Percentiles rank a stretch among this genome's conserved stretches.
Conservation (phyloP, 345 rosid genomes). For the Mercurialis annua region DNA sequence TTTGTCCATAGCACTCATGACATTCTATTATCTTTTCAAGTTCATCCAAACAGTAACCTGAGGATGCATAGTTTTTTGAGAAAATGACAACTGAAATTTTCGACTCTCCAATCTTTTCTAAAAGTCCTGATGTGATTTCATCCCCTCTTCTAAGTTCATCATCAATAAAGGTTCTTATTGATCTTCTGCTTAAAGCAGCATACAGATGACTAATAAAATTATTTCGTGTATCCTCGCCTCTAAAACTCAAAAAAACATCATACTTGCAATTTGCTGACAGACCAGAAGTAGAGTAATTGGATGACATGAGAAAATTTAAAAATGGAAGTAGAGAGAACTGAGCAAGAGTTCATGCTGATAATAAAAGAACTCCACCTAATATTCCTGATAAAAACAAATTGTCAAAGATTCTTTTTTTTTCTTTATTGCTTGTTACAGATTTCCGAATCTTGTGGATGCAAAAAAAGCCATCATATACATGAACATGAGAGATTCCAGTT, state of each 20-base stretch:
- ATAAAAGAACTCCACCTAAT: too few species aligned
- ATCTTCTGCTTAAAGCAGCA: neutral
- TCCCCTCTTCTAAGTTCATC: neutral
- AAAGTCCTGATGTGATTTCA: neutral
- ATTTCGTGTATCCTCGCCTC: slow-evolving; percentile 3
- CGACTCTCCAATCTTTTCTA: neutral
- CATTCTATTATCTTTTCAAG: neutral
- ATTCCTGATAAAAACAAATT: too few species aligned
- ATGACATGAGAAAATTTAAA: neutral
- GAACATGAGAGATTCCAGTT: too few species aligned
- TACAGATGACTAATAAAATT: slow-evolving; percentile 7
- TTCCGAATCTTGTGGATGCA: too few species aligned
- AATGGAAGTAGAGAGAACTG: too few species aligned
- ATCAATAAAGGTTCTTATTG: neutral
- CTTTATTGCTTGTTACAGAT: too few species aligned
- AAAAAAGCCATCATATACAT: too few species aligned
- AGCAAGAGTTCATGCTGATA: too few species aligned
- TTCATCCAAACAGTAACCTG: neutral
- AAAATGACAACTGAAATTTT: neutral
- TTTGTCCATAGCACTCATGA: neutral
- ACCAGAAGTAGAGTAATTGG: neutral
- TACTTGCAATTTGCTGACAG: too few species aligned
- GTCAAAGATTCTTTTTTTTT: too few species aligned
- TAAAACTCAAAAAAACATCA: slow-evolving; percentile 8
- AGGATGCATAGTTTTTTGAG: slow-evolving; percentile 1